Base-by-base conservation (phyloP, 2,329 filamentous ascomycete genomes). In the Penicillium sp. region DNA sequence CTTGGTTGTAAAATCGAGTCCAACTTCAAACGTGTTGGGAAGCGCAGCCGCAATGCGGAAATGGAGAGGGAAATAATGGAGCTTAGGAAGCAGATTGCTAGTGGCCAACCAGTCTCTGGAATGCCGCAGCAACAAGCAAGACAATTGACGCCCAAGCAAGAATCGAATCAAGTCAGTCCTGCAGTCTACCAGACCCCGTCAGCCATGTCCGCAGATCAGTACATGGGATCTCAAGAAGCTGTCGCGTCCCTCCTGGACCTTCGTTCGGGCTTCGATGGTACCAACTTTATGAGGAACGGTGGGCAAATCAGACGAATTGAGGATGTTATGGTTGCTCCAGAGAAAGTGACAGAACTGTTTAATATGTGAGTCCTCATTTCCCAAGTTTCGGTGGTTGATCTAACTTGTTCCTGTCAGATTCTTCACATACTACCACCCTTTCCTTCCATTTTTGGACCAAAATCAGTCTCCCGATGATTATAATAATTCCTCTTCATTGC, bases 1-100 rank as follows among this genome's bases (percentile, higher is more conserved):
- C 80, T 87, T 38, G 77, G 79, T 52, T 88, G 86, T 73, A 84
- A 85, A 65, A 86, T 88, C 68, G 84, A 87, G 65, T 82, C 83
- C 58, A 85, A 85, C 71, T 88, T 88, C 76, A 87, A 86, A 73
- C 81, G 86, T 57, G 75, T 87, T 34, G 85, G 84, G 46, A 87
- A 87, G 73, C 79, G 85, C 55, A 87, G 84, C 60, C 76, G 85
- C 76, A 79, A 87, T 80, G 82, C 84, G 68, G 76, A 83, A 72
- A 79, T 86, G 86, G 78, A 85, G 78, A 72, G 82, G 72, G 74
- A 84, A 62, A 80, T 82, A 37, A 72, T 79, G 34, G 77, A 80
- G 61, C 66, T 82, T 46, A 69, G 78, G 48, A 77, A 74, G 65
- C 75, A 80, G 60, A 74, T 80, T 50, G 76, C 75, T 10, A 69